These are phyloP conservation scores for Marasmius fiardii DNA, from an alignment of 1,284 basidiomycete species.

Conservation along the genomic window DNA sequence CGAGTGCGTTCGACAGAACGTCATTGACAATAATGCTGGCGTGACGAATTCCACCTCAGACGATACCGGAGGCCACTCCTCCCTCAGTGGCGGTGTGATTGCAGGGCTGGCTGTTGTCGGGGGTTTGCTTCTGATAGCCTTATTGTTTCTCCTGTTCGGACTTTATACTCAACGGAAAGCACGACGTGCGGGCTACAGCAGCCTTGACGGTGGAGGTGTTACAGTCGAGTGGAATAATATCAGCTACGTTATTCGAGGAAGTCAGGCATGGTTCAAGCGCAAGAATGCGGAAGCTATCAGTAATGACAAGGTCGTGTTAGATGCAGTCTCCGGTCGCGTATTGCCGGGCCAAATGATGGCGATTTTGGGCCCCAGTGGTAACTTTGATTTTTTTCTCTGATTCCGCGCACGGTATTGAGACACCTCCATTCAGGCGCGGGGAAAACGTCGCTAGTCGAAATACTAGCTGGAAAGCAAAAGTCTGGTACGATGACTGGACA, in stretches of 20 bases:
- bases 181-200: conserved; percentile 37
- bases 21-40: conserved; percentile 61
- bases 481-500: conserved; percentile 62
- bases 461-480: conserved; percentile 77
- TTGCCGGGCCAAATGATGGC: conserved; percentile 81
- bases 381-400: conserved; percentile 16
- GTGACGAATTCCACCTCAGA: conserved; percentile 29
- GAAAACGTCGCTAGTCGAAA: conserved; percentile 83
- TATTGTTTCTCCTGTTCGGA: conserved; percentile 61
- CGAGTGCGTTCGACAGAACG: conserved; percentile 80
- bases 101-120: conserved; percentile 85
- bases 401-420: not conserved
- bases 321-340: conserved; percentile 66
- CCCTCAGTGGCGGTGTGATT: conserved; percentile 79
- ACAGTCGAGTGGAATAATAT: conserved; percentile 70
- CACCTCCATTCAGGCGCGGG: conserved; percentile 55
- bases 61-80: conserved; percentile 32
- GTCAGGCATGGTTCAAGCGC: conserved; percentile 14
- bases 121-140: conserved; percentile 52
- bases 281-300: conserved; percentile 20
- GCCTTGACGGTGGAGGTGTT: conserved; percentile 44
- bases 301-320: conserved; percentile 69
- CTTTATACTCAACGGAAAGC: conserved; percentile 61
- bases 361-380: conserved; percentile 83
- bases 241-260: conserved; percentile 56